Base-by-base conservation (phyloP, 1,284 basidiomycete genomes). In the Microbotryum lychnidis-dioicae region DNA sequence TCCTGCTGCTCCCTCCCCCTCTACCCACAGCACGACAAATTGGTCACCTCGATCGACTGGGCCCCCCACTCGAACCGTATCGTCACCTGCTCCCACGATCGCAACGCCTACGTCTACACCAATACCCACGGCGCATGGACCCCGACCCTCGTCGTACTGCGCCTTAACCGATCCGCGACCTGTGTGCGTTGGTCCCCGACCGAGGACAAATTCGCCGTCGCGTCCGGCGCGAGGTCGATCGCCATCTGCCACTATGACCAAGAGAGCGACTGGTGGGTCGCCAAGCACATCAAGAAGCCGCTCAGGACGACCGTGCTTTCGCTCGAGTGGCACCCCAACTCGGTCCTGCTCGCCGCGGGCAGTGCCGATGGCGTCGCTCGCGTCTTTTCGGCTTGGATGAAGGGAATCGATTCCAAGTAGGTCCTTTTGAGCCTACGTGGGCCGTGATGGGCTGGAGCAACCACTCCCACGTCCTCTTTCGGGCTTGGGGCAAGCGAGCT, bases 191-290 rank as follows among this genome's bases (percentile, higher is more conserved):
- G 96, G 96, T 91, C 87, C 74, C 96, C 96, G 2, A 86, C 87
- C 71, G 96, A 98, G 77, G 90, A 97, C 77, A 98, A 99, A 77
- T 99, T 99, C 75, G 96, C 96, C 4, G 96, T 99, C 29, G 94
- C 92, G 4, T 92, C 88, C 64, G 96, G 96, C 67, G 93, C 96
- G 8, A 89, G 92, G 48, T 87, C 91, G 45, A 92, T 97, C 71
- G 89, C 91, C 12, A 83, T 97, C 54, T 97, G 92, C 75, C 92
- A 89, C 20, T 97, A 94, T 74, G 92, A 97, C 74, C 81, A 88
- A 27, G 92, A 97, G 78, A 94, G 91, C 78, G 90, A 99, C 76
- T 99, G 96, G 96, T 99, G 96, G 96, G 91, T 97, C 3, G 87
- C 93, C 23, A 92, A 91, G 76, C 88, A 91, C 71, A 80, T 99